phyloP scores from a whole-genome alignment of 352 stramenopile genomes.

The Aphanomyces cochlioides region DNA sequence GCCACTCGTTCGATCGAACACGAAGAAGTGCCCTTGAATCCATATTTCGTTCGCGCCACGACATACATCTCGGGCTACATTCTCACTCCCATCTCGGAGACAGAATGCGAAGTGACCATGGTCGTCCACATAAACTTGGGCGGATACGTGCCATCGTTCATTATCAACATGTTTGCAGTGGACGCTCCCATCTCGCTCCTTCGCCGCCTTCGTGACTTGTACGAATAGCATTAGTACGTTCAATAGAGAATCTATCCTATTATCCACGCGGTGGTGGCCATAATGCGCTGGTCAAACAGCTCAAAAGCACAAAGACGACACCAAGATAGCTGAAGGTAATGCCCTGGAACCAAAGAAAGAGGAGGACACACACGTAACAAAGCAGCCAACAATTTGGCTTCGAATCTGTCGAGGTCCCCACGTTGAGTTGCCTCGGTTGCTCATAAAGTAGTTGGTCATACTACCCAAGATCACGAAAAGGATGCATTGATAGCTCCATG shows the following conservation, averaged over 20 bases:
- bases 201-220: constrained; percentile 9
- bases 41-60: constrained; percentile 60
- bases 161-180: constrained; percentile 54
- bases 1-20: constrained; percentile 61
- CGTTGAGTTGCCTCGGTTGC: too few relatives aligned
- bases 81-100: constrained; percentile 54
- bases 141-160: constrained; percentile 70
- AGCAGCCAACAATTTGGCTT: too few relatives aligned
- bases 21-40: constrained; percentile 42
- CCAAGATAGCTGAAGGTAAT: constrained; percentile 74
- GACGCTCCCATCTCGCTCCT: constrained; percentile 20
- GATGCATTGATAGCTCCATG: too few relatives aligned
- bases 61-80: constrained; percentile 78
- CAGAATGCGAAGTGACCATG: constrained; percentile 62
- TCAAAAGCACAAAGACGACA: constrained; percentile 70
- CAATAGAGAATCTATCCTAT: too few relatives aligned
- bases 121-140: constrained; percentile 69
- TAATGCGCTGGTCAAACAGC: constrained; percentile 43
- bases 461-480: too few relatives aligned
- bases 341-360: constrained; percentile 76
- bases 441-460: too few relatives aligned
- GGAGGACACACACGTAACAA: constrained; percentile 29
- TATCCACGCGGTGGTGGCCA: neutral
- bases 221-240: neutral
- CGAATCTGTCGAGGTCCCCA: too few relatives aligned